A percentile compares a stretch with the other conserved stretches of the same genome.
These are phyloP conservation scores for Akanthomyces uredinophilus DNA, from an alignment of 2,329 filamentous ascomycete genomes.

Conservation along the genomic window DNA sequence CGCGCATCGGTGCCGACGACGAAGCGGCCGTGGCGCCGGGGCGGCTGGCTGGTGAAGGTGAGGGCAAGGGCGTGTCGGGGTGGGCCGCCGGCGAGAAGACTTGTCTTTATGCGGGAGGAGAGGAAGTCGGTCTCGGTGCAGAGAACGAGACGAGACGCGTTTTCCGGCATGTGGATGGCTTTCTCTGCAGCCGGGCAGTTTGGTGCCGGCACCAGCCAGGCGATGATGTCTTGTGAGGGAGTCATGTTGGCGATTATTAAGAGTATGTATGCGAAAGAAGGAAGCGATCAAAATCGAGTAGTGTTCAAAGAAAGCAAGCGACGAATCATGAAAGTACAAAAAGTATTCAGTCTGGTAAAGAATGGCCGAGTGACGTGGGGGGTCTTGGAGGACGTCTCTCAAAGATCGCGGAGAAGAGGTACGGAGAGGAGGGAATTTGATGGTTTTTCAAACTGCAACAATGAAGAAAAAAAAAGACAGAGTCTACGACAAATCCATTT, in stretches of 20 bases:
- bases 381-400: conserved; percentile 3
- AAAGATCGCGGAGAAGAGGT: background rate
- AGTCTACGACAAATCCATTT: background rate
- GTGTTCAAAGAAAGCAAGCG: background rate
- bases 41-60: conserved; percentile 27
- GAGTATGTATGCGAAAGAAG: background rate
- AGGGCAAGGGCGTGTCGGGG: conserved; percentile 31
- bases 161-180: conserved; percentile 28
- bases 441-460: background rate
- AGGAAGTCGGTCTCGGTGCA: conserved; percentile 24
- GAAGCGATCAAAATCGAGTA: background rate
- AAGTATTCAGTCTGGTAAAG: background rate
- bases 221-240: conserved; percentile 28
- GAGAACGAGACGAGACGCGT: conserved; percentile 25
- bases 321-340: background rate
- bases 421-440: background rate
- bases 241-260: conserved; percentile 15
- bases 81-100: conserved; percentile 17
- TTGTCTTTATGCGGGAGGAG: conserved; percentile 25
- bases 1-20: conserved; percentile 34
- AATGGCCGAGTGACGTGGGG: conserved; percentile 8
- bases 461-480: background rate
- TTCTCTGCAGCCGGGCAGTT: conserved; percentile 30
- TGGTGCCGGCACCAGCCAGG: conserved; percentile 36
- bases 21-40: conserved; percentile 32